Percentiles rank a stretch among this genome's conserved stretches.
Conservation (phyloP, 2,329 filamentous ascomycete species). For the Leptodontidium sp. region DNA sequence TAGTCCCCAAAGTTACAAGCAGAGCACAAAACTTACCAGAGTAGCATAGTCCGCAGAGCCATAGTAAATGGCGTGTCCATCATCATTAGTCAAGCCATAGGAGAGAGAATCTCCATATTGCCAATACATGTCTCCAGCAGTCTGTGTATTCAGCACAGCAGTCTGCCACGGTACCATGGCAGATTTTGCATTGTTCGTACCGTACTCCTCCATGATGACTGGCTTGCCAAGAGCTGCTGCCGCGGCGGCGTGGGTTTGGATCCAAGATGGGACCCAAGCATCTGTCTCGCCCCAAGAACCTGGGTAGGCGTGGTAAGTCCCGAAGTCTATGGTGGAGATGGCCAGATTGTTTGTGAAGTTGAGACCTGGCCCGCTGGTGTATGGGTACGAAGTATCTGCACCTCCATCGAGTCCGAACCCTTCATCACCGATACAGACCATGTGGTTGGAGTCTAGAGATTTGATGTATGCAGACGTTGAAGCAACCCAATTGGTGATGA, state of each 20-base stretch:
- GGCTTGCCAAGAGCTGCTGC: slow-evolving; percentile 51
- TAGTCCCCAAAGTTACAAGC: neutral
- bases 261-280: slow-evolving; percentile 57
- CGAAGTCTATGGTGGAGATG: slow-evolving; percentile 58
- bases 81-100: slow-evolving; percentile 38
- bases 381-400: slow-evolving; percentile 53
- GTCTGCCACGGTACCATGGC: slow-evolving; percentile 40
- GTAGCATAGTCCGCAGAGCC: slow-evolving; percentile 41
- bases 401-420: slow-evolving; percentile 57
- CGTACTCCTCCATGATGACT: slow-evolving; percentile 53
- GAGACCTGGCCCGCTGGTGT: slow-evolving; percentile 50
- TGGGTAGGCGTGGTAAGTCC: slow-evolving; percentile 62
- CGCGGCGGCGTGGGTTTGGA: slow-evolving; percentile 53
- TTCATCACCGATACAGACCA: slow-evolving; percentile 72
- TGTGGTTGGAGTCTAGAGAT: slow-evolving; percentile 65
- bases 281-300: slow-evolving; percentile 50
- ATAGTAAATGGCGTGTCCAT: slow-evolving; percentile 44
- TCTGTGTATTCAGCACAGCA: slow-evolving; percentile 34
- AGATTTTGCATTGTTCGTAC: slow-evolving; percentile 36
- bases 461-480: slow-evolving; percentile 69
- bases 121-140: slow-evolving; percentile 46
- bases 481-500: slow-evolving; percentile 68
- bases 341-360: slow-evolving; percentile 57
- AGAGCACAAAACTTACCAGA: slow-evolving; percentile 30
- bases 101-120: slow-evolving; percentile 44